Conservation (phyloP, 1,284 basidiomycete genomes). For the Ceratorhiza oryzae-sativae region DNA sequence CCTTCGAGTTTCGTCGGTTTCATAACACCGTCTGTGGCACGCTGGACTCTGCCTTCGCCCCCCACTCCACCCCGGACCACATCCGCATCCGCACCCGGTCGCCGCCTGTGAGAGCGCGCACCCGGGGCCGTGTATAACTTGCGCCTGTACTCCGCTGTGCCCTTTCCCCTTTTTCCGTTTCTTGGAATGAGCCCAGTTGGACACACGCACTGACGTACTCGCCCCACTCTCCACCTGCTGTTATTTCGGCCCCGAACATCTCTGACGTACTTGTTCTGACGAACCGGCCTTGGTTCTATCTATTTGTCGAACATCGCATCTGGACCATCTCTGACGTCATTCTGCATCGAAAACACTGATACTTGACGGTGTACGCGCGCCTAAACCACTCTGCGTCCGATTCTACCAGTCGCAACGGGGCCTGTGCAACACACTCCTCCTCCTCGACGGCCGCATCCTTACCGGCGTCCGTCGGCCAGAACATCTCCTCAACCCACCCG, state of each 20-base stretch:
- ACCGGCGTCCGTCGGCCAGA: constrained; percentile 14
- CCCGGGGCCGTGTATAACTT: background rate
- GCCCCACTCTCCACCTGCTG: background rate
- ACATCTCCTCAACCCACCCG: constrained; percentile 25
- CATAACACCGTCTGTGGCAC: constrained; percentile 35
- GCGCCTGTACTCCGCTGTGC: background rate
- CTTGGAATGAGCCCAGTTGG: background rate
- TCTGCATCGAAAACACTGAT: too few relatives aligned
- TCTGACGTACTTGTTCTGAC: background rate
- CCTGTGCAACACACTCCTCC: constrained; percentile 19
- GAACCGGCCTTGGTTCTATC: background rate
- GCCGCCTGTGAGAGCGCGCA: constrained; percentile 6
- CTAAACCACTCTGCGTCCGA: constrained; percentile 29
- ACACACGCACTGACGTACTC: constrained; percentile 8
- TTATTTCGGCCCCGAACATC: constrained; percentile 11
- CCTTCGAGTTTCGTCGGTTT: constrained; percentile 11
- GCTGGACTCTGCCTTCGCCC: background rate
- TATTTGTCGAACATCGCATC: background rate
- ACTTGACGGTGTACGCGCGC: constrained; percentile 19
- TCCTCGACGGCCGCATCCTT: constrained; percentile 17
- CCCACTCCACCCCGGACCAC: constrained; percentile 16
- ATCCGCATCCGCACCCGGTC: background rate
- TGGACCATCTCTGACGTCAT: constrained; percentile 13
- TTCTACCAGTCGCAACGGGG: constrained; percentile 31
- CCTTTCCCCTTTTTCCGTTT: background rate